Evolutionary conservation across 2,329 filamentous ascomycete species (phyloP).

Genomic region (Penicillium paneum): DNA sequence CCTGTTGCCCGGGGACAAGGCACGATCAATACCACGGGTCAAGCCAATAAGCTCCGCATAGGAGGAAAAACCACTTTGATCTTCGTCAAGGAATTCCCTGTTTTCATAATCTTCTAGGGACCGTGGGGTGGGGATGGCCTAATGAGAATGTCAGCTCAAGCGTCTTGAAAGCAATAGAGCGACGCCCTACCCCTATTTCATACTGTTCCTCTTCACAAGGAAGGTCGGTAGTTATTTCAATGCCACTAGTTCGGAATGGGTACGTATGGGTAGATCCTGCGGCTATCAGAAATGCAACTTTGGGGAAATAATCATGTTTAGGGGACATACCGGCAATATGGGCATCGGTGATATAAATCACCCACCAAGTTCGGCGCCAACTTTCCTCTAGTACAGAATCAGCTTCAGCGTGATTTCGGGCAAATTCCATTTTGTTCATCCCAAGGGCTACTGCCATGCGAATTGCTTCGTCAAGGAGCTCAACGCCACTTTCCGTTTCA

Average conservation of each 20-base stretch:
- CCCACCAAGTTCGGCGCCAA: constrained; percentile 48
- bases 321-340: constrained; percentile 64
- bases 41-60: constrained; percentile 30
- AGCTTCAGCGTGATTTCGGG: background rate
- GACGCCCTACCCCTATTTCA: constrained; percentile 24
- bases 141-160: background rate
- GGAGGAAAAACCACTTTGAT: constrained; percentile 27
- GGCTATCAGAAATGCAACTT: background rate
- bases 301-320: background rate
- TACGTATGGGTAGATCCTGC: constrained; percentile 18
- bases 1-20: constrained; percentile 20
- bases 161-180: background rate
- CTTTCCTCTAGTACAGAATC: constrained; percentile 23
- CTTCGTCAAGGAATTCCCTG: constrained; percentile 25
- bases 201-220: constrained; percentile 30
- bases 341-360: constrained; percentile 66
- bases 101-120: constrained; percentile 32
- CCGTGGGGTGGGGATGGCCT: constrained; percentile 16
- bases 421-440: constrained; percentile 9
- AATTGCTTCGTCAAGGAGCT: constrained; percentile 12
- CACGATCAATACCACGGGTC: constrained; percentile 20
- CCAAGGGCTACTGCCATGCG: constrained; percentile 9
- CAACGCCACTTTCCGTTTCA: constrained; percentile 5
- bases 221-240: constrained; percentile 23
- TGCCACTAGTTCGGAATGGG: constrained; percentile 20